Percentiles rank a stretch among this genome's conserved stretches.
Conservation (phyloP, 768 basidiomycete genomes). For the Lentinula boryana region DNA sequence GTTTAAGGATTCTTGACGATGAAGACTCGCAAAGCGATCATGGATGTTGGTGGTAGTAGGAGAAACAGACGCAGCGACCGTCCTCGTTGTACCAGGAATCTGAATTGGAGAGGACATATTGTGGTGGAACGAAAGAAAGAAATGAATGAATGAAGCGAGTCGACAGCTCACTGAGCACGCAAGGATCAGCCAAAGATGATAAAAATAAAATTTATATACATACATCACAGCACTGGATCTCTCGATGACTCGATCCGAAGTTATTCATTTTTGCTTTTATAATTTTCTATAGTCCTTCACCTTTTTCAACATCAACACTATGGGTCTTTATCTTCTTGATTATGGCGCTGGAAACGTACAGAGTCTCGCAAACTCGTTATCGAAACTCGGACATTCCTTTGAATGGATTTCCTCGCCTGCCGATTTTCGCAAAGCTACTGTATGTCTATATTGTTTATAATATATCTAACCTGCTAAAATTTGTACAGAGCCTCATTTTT, state of each 20-base stretch:
- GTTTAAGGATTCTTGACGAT: constrained; percentile 28
- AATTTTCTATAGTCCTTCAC: background rate
- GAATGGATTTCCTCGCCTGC: constrained; percentile 78
- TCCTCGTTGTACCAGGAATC: constrained; percentile 27
- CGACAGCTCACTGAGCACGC: background rate
- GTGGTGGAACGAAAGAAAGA: background rate
- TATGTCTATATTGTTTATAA: constrained; percentile 37
- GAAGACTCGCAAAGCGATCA: constrained; percentile 32
- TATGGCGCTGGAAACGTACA: constrained; percentile 96
- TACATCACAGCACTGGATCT: background rate
- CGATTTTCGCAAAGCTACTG: constrained; percentile 86
- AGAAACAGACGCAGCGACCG: constrained; percentile 49
- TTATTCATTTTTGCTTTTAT: background rate
- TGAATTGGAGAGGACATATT: constrained; percentile 46
- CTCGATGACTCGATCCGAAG: background rate
- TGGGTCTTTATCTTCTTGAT: constrained; percentile 84
- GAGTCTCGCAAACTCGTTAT: constrained; percentile 89
- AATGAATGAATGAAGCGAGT: background rate
- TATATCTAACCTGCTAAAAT: constrained; percentile 2
- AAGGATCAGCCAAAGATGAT: background rate
- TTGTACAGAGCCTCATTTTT: constrained; percentile 81
- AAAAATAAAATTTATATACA: background rate
- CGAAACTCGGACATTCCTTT: constrained; percentile 77
- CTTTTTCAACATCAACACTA: constrained; percentile 12
- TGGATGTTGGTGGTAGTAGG: constrained; percentile 39